Evolutionary conservation across 768 basidiomycete genomes (phyloP).

Genomic region (Phaeolepiota aurea): DNA sequence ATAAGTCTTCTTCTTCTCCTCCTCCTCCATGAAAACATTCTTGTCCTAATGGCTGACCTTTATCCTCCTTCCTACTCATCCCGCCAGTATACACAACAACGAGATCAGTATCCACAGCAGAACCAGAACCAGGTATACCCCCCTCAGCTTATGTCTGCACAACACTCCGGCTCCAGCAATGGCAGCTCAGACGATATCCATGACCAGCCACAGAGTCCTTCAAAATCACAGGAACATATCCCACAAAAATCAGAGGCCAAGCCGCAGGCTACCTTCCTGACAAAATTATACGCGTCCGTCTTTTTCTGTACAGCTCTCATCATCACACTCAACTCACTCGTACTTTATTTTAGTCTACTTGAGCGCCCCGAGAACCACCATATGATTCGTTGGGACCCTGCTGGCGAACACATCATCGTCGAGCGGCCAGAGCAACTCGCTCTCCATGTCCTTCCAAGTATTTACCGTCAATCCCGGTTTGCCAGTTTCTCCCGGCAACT

Average conservation of each 20-base stretch:
- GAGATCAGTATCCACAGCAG: constrained; percentile 18
- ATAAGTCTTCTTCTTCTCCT: constrained; percentile 14
- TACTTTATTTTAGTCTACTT: constrained; percentile 51
- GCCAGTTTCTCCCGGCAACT: constrained; percentile 97
- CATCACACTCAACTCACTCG: constrained; percentile 8
- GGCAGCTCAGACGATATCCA: constrained; percentile 37
- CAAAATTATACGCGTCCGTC: constrained; percentile 90
- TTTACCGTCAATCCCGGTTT: constrained; percentile 95
- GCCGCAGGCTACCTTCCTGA: constrained; percentile 91
- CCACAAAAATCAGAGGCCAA: constrained; percentile 62
- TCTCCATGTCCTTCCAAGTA: constrained; percentile 85
- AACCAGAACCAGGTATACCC: constrained; percentile 25
- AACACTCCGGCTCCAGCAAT: constrained; percentile 29
- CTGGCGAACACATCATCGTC: constrained; percentile 92
- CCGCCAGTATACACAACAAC: constrained; percentile 8
- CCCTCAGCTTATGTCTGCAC: constrained; percentile 25
- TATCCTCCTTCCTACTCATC: constrained; percentile 38
- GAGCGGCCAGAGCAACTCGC: constrained; percentile 91
- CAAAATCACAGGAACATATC: constrained; percentile 31
- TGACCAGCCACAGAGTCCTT: constrained; percentile 38
- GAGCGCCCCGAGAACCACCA: constrained; percentile 91
- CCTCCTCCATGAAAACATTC: constrained; percentile 22
- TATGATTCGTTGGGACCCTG: constrained; percentile 95
- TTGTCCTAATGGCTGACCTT: constrained; percentile 59
- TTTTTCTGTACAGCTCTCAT: constrained; percentile 2